Percentiles rank a stretch among this genome's conserved stretches.
Evolutionary conservation across 306 rosid genomes (phyloP).

Genomic region (Malus sieversii): DNA sequence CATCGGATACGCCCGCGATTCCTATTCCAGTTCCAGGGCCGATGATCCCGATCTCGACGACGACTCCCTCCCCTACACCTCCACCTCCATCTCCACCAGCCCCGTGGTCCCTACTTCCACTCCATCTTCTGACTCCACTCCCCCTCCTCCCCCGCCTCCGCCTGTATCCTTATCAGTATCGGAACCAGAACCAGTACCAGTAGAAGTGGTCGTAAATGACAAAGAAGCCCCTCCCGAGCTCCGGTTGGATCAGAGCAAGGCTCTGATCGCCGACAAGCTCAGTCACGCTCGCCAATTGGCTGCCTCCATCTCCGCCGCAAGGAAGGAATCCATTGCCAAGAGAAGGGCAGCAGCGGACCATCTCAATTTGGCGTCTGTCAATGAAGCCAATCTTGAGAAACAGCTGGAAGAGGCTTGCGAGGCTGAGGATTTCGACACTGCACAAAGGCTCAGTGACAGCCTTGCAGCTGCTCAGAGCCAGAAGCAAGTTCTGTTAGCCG

Average conservation of each 20-base stretch:
- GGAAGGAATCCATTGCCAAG: conserved; percentile 53
- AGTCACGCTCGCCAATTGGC: conserved; percentile 37
- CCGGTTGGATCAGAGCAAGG: conserved; percentile 30
- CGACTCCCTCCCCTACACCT: neutral
- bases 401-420: conserved; percentile 72
- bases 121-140: neutral
- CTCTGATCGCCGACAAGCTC: conserved; percentile 44
- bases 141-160: neutral
- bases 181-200: neutral
- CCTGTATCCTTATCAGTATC: neutral
- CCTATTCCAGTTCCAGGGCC: neutral
- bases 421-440: conserved; percentile 76
- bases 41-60: neutral
- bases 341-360: conserved; percentile 42
- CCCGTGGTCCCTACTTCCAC: neutral
- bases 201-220: neutral
- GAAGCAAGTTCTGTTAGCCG: conserved; percentile 29
- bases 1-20: conserved; percentile 62
- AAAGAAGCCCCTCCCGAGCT: conserved; percentile 23
- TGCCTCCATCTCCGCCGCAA: conserved; percentile 36
- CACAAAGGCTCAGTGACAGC: conserved; percentile 55
- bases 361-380: conserved; percentile 34
- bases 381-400: conserved; percentile 44
- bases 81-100: neutral
- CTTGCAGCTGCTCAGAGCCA: conserved; percentile 56